A percentile compares a stretch with the other conserved stretches of the same genome.
phyloP scores from a whole-genome alignment of 1,284 basidiomycete genomes.

The Pholiota adiposa region DNA sequence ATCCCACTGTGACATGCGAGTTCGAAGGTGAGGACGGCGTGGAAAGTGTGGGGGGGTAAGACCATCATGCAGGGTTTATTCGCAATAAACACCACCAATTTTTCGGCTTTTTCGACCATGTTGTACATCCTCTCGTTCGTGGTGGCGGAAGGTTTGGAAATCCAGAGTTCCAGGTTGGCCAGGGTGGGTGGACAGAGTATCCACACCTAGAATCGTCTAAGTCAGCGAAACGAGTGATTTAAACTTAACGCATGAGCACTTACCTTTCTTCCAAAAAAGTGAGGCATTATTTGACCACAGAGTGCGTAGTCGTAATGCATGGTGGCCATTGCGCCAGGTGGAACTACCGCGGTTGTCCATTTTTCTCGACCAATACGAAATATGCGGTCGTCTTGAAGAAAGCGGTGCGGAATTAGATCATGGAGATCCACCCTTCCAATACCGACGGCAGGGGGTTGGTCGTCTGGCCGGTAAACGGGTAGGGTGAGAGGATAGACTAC shows the following conservation, averaged over 20 bases:
- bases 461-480: background rate
- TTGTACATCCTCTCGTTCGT: background rate
- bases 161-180: background rate
- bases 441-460: background rate
- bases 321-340: background rate
- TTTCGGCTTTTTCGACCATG: background rate
- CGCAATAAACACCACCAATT: background rate
- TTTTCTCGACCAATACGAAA: background rate
- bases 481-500: background rate
- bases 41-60: background rate
- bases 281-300: background rate
- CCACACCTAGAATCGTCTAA: background rate
- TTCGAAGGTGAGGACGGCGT: background rate
- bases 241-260: background rate
- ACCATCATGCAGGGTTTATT: background rate
- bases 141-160: background rate
- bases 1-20: background rate
- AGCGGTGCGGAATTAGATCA: background rate
- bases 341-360: background rate
- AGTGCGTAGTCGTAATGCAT: background rate
- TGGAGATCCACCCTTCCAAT: background rate
- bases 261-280: background rate
- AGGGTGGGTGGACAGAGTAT: background rate
- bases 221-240: background rate
- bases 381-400: background rate